Conservation (phyloP, 768 basidiomycete species). For the Suillus americanus region DNA sequence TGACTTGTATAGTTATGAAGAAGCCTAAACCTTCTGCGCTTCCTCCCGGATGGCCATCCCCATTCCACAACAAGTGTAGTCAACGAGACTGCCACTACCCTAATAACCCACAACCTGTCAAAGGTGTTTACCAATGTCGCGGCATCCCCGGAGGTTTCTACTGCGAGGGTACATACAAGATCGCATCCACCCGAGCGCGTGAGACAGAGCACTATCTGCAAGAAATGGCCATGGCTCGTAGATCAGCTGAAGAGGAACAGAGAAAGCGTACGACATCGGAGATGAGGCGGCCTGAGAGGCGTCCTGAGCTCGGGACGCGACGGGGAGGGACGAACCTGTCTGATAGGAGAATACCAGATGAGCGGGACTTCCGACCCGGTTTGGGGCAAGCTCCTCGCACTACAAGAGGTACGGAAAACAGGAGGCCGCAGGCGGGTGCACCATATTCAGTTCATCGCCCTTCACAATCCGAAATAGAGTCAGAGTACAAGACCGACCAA, state of each 20-base stretch:
- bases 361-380: conserved; percentile 2
- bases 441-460: conserved; percentile 16
- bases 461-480: conserved; percentile 28
- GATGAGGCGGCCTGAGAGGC: conserved; percentile 26
- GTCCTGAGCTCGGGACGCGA: conserved; percentile 20
- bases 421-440: conserved; percentile 15
- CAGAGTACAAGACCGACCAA: conserved; percentile 33
- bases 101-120: conserved; percentile 29
- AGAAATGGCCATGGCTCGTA: conserved; percentile 23
- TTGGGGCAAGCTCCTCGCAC: conserved; percentile 11
- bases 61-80: conserved; percentile 37
- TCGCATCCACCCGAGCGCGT: conserved; percentile 32
- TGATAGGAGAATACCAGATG: conserved; percentile 13
- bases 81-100: conserved; percentile 32
- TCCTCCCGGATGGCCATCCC: conserved; percentile 36
- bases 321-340: conserved; percentile 11
- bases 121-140: conserved; percentile 33
- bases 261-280: conserved; percentile 29
- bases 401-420: conserved; percentile 20
- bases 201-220: conserved; percentile 33
- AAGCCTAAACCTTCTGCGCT: conserved; percentile 29
- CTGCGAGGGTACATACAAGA: conserved; percentile 35
- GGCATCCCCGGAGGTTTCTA: conserved; percentile 34
- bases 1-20: conserved; percentile 23
- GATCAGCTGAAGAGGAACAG: conserved; percentile 28